phyloP scores from a whole-genome alignment of 73 alveolate genomes.

The Tetrahymena thermophila region DNA sequence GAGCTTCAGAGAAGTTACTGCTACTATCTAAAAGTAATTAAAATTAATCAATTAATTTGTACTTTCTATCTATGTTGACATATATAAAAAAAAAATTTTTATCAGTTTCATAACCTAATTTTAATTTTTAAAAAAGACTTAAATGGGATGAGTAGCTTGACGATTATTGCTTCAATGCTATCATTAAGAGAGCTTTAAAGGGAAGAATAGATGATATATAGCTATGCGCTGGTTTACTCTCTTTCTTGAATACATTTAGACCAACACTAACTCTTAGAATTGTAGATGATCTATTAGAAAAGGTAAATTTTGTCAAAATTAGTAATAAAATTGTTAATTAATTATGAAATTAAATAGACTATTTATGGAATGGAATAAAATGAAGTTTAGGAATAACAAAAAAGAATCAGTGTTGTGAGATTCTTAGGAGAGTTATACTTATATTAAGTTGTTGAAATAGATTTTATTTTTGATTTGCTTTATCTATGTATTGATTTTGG shows the following conservation, averaged over 20 bases:
- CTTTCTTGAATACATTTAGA: neutral
- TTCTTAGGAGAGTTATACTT: constrained; percentile 30
- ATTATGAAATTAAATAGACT: constrained; percentile 4
- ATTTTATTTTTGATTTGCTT: constrained; percentile 18
- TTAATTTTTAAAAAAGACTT: neutral
- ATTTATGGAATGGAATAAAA: constrained; percentile 33
- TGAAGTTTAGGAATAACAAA: constrained; percentile 15
- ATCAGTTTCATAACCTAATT: too few relatives aligned
- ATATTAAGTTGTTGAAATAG: constrained; percentile 15
- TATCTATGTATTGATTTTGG: constrained; percentile 17
- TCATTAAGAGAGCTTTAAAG: neutral
- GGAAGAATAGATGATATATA: neutral
- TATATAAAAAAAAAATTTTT: too few relatives aligned
- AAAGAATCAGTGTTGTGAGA: constrained; percentile 23
- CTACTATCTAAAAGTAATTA: neutral
- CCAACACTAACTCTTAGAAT: neutral
- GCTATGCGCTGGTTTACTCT: neutral
- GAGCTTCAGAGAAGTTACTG: neutral
- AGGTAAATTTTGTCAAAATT: neutral
- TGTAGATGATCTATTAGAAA: constrained; percentile 18
- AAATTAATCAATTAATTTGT: neutral
- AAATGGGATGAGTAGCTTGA: constrained; percentile 4
- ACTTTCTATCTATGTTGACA: too few relatives aligned
- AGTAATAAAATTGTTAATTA: neutral
- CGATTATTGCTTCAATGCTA: neutral